Evolutionary conservation across 2,329 filamentous ascomycete genomes (phyloP), one percentile per base, ranked within the genome.

Genomic region (Fusarium equiseti): DNA sequence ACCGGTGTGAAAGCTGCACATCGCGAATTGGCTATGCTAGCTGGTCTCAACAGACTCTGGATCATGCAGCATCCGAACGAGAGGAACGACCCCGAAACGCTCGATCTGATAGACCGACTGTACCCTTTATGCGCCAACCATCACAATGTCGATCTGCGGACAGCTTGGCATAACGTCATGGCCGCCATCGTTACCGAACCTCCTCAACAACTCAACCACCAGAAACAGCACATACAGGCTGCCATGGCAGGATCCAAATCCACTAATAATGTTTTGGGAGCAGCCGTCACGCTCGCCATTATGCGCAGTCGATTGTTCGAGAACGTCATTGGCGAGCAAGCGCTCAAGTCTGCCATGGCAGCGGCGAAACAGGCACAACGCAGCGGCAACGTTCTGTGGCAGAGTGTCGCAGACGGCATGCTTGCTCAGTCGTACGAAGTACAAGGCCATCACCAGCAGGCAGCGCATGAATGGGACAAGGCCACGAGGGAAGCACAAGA

Each of bases 231-330:
- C 75, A 90, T 98, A 57, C 90, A 93, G 66, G 85, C 86, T 42
- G 92, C 94, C 4, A 86, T 97, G 44, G 86, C 87, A 42, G 88
- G 89, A 5, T 91, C 92, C 15, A 91, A 91, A 70, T 83, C 84
- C 10, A 90, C 91, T 11, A 85, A 86, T 58, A 97, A 97, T 77
- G 89, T 89, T 31, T 92, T 97, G 70, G 91, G 95, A 57, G 87
- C 94, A n/a, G 91, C 91, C 50, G 92, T 98, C 70, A 90, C 92
- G 8, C 88, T 98, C 63, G 94, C 90, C 72, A 90, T 96, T 70
- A 97, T 98, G 92, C 91, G 92, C 55, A 90, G 88, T 76, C 88
- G 90, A 54, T 92, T 97, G 75, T 98, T 95, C 79, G 90, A 91
- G 48, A 91, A 92, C 63, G 91, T 95, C 16, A 89, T 97, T 6